phyloP scores from a whole-genome alignment of 257 asterid species.

The Plectranthus barbatus region DNA sequence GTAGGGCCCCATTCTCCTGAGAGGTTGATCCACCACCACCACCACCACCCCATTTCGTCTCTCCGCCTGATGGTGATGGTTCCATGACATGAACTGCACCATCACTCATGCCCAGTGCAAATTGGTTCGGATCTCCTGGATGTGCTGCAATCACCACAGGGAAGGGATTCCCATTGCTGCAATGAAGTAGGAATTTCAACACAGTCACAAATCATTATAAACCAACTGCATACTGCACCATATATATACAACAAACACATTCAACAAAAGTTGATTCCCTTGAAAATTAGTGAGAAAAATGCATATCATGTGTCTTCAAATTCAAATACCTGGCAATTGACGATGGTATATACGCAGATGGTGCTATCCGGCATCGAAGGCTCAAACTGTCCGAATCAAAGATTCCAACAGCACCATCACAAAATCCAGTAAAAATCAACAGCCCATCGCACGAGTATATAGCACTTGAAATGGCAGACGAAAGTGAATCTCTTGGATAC shows the following conservation, averaged over 20 bases:
- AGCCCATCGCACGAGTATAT: conserved; percentile 87
- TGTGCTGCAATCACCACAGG: conserved; percentile 90
- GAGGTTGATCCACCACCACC: conserved; percentile 46
- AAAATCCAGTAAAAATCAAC: conserved; percentile 65
- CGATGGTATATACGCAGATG: conserved; percentile 64
- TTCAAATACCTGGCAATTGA: conserved; percentile 52
- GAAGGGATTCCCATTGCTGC: conserved; percentile 41
- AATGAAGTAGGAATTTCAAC: background rate
- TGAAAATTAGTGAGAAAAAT: background rate
- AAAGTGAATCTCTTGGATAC: conserved; percentile 89
- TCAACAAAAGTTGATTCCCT: no score
- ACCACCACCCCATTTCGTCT: conserved; percentile 93
- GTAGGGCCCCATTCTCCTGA: conserved; percentile 67
- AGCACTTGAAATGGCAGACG: conserved; percentile 72
- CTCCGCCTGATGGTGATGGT: conserved; percentile 76
- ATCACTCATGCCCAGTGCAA: conserved; percentile 95
- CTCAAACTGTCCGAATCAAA: conserved; percentile 66
- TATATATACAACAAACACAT: no score
- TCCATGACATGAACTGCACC: conserved; percentile 78
- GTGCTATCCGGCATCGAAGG: conserved; percentile 82
- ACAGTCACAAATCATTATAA: background rate
- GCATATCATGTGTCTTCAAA: background rate
- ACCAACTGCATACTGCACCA: no score
- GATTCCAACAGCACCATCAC: conserved; percentile 87
- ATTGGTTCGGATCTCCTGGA: conserved; percentile 72